phyloP scores from a whole-genome alignment of 257 asterid genomes.

The Leonotis leonurus region DNA sequence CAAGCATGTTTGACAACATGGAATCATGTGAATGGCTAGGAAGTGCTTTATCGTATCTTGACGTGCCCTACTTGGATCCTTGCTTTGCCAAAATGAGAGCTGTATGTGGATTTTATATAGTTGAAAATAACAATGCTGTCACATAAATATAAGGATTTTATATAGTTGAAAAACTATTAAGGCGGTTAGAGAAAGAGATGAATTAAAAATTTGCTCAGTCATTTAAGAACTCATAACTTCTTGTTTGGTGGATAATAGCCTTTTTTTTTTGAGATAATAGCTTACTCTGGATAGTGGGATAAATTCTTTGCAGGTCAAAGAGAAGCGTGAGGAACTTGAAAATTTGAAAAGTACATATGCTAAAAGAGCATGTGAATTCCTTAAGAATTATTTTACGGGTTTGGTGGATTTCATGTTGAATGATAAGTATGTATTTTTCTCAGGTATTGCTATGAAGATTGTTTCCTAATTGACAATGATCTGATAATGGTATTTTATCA shows the following conservation, averaged over 20 bases:
- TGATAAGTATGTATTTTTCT: conserved; percentile 91
- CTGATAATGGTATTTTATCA: conserved; percentile 1
- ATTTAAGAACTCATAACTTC: too few species aligned
- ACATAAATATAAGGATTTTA: neutral
- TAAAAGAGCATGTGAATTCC: conserved; percentile 85
- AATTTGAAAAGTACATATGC: conserved; percentile 64
- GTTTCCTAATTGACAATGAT: conserved; percentile 16
- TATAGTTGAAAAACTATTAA: neutral
- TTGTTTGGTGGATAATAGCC: too few species aligned
- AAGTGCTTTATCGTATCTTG: conserved; percentile 55
- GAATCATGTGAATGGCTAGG: conserved; percentile 97
- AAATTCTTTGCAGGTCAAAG: conserved; percentile 53
- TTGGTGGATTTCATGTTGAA: conserved; percentile 97
- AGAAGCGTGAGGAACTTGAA: conserved; percentile 86
- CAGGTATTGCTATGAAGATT: conserved; percentile 48
- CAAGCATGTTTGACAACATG: conserved; percentile 78
- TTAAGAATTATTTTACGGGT: conserved; percentile 76
- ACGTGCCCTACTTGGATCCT: conserved; percentile 73
- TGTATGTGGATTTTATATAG: conserved; percentile 54
- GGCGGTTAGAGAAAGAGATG: neutral
- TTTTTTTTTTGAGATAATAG: too few species aligned
- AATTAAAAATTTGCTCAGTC: too few species aligned
- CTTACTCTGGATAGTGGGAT: too few species aligned
- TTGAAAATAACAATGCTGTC: too few species aligned
- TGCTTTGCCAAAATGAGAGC: conserved; percentile 61